phyloP scores from a whole-genome alignment of 148 eudicot genomes.

The Vaccinium darrowii region DNA sequence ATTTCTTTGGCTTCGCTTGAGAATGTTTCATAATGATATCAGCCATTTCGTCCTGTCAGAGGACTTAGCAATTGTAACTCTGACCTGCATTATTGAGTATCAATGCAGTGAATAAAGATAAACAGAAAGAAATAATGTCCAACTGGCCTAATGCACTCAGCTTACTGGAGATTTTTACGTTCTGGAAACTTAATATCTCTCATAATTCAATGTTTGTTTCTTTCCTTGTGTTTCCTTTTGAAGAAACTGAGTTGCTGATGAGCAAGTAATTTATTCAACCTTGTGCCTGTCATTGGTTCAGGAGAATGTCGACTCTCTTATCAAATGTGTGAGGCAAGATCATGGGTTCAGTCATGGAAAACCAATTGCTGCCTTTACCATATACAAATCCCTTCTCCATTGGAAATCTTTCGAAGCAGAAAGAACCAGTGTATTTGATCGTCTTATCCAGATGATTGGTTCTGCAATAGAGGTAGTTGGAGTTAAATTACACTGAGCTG shows the following conservation, averaged over 20 bases:
- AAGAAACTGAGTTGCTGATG: background rate
- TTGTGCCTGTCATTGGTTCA: constrained; percentile 28
- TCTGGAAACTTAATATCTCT: background rate
- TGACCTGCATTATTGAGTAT: background rate
- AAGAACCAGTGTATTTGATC: constrained; percentile 86
- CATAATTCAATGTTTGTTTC: background rate
- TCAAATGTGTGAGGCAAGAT: constrained; percentile 58
- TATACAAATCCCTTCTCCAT: constrained; percentile 83
- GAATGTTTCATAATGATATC: background rate
- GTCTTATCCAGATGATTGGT: constrained; percentile 76
- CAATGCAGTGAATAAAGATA: background rate
- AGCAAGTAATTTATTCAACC: background rate
- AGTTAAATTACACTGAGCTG: background rate
- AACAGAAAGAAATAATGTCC: background rate
- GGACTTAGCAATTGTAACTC: background rate
- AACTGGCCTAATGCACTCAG: background rate
- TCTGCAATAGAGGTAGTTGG: constrained; percentile 70
- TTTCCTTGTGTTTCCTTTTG: background rate
- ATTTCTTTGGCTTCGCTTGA: background rate
- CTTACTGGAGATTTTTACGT: background rate
- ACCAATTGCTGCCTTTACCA: constrained; percentile 85
- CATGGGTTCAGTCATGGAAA: constrained; percentile 87
- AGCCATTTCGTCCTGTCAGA: background rate
- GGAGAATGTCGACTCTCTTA: constrained; percentile 68
- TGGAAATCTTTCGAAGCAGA: constrained; percentile 90